Conservation (phyloP, 371 early-diverging fungal species). For the Mortierella sp. region DNA sequence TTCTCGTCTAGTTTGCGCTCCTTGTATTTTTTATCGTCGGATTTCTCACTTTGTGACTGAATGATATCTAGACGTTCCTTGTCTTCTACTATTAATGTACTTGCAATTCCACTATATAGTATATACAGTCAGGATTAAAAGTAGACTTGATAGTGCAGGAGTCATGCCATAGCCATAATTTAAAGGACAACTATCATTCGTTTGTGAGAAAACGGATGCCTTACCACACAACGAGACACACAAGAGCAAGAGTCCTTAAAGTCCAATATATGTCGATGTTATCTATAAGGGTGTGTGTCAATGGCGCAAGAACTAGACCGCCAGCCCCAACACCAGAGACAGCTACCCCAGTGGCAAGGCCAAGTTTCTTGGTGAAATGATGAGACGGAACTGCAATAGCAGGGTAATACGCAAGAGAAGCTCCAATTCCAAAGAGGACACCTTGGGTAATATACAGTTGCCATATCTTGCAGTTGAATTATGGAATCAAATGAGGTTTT, state of each 20-base stretch:
- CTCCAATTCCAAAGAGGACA: constrained; percentile 72
- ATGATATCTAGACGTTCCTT: constrained; percentile 23
- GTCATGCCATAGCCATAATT: neutral
- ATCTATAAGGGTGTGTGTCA: constrained; percentile 31
- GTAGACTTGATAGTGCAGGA: too few relatives aligned
- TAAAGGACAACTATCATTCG: neutral
- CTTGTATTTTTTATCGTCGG: neutral
- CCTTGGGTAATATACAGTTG: constrained; percentile 78
- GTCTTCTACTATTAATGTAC: constrained; percentile 30
- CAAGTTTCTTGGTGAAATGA: constrained; percentile 69
- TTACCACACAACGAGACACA: constrained; percentile 30
- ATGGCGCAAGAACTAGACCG: constrained; percentile 58
- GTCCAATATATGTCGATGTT: constrained; percentile 30
- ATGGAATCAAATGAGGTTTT: neutral
- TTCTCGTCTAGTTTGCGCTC: constrained; percentile 1
- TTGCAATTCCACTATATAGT: constrained; percentile 26
- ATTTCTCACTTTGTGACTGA: neutral
- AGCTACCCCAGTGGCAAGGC: constrained; percentile 72
- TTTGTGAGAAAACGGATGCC: neutral
- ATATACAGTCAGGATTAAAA: neutral
- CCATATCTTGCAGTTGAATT: constrained; percentile 60
- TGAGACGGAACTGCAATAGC: constrained; percentile 62
- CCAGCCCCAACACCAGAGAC: constrained; percentile 74
- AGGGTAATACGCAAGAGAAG: constrained; percentile 67
- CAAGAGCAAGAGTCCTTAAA: constrained; percentile 31